These are phyloP conservation scores for Hypoxylon sp. DNA, from an alignment of 2,329 filamentous ascomycete genomes.

Conservation along the genomic window DNA sequence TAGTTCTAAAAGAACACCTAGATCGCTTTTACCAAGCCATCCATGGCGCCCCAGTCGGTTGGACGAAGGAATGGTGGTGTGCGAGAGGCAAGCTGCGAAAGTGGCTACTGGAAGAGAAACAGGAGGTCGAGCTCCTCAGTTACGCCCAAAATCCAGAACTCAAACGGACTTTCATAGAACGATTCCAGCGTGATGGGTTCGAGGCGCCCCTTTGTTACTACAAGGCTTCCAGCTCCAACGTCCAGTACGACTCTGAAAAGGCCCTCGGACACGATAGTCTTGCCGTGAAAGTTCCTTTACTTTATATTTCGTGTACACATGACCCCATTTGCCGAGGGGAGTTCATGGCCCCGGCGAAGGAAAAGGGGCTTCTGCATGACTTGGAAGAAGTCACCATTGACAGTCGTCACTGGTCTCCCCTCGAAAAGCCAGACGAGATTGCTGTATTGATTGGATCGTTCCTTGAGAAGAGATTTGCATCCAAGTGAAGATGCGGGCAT, in stretches of 20 bases:
- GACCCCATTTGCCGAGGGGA: constrained; percentile 48
- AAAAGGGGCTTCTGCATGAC: constrained; percentile 48
- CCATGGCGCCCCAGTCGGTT: constrained; percentile 54
- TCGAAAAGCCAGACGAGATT: constrained; percentile 51
- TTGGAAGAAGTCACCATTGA: constrained; percentile 48
- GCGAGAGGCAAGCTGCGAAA: constrained; percentile 55
- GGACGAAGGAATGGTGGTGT: constrained; percentile 58
- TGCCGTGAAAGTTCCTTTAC: neutral
- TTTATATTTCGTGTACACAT: neutral
- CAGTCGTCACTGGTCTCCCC: constrained; percentile 53
- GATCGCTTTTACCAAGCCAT: constrained; percentile 57
- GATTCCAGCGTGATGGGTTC: constrained; percentile 51
- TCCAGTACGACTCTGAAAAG: constrained; percentile 48
- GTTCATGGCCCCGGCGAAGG: constrained; percentile 39
- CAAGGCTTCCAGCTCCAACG: constrained; percentile 34
- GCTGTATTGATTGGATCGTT: constrained; percentile 15
- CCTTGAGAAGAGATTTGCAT: constrained; percentile 22
- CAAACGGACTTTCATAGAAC: constrained; percentile 49
- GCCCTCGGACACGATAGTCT: constrained; percentile 44
- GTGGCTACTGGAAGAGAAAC: constrained; percentile 45
- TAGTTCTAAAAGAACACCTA: constrained; percentile 57
- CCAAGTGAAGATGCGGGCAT: neutral
- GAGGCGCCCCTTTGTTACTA: constrained; percentile 53
- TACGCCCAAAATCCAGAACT: constrained; percentile 49
- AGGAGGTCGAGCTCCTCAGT: constrained; percentile 37